Evolutionary conservation across 805 yeast genomes (phyloP).

Genomic region (Zygotorulaspora sp.): DNA sequence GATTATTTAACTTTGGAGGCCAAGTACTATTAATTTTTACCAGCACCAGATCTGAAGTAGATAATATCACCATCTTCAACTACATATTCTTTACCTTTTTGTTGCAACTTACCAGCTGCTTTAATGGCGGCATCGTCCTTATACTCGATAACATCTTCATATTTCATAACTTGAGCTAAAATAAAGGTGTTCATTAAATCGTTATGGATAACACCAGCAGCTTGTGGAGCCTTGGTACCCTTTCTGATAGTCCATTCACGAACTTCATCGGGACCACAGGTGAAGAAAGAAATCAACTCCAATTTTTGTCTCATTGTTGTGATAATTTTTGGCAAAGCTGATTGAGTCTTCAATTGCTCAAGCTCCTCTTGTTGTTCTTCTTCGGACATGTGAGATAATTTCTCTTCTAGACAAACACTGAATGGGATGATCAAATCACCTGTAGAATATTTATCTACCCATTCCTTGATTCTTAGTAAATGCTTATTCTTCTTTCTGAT

Average conservation of each 20-base stretch:
- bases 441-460: conserved; percentile 69
- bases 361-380: conserved; percentile 76
- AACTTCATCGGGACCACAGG: conserved; percentile 94
- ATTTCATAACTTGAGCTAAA: conserved; percentile 88
- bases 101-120: conserved; percentile 82
- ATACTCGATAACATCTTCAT: conserved; percentile 66
- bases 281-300: conserved; percentile 87
- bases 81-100: conserved; percentile 91
- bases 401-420: conserved; percentile 88
- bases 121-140: conserved; percentile 80
- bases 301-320: conserved; percentile 81
- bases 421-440: conserved; percentile 90
- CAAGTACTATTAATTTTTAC: conserved; percentile 52
- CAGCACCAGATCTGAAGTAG: conserved; percentile 91
- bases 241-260: conserved; percentile 96
- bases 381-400: conserved; percentile 79
- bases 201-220: conserved; percentile 96
- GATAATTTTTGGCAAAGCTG: conserved; percentile 84
- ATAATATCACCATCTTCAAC: conserved; percentile 94
- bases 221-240: conserved; percentile 95
- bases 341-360: conserved; percentile 63
- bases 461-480: conserved; percentile 72
- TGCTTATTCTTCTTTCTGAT: conserved; percentile 85
- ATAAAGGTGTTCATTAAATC: conserved; percentile 94
- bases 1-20: conserved; percentile 1